phyloP scores from a whole-genome alignment of 1,139 yeast species.

The Scheffersomyces quercinus region DNA sequence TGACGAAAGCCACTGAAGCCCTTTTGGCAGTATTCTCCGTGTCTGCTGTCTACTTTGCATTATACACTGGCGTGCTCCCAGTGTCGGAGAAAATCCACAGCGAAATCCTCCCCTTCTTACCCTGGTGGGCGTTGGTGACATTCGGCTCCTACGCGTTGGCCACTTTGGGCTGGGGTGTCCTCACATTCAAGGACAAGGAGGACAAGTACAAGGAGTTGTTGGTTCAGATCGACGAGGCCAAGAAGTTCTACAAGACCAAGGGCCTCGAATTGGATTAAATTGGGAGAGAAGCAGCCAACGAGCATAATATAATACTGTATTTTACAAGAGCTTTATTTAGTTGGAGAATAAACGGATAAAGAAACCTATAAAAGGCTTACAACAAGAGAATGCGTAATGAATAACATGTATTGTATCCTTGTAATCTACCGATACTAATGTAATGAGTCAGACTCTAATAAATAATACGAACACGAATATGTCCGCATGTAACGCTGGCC shows the following conservation, averaged over 20 bases:
- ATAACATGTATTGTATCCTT: too few species aligned
- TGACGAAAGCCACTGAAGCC: conserved; percentile 75
- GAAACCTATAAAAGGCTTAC: too few species aligned
- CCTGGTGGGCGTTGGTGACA: conserved; percentile 70
- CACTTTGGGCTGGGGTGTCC: conserved; percentile 70
- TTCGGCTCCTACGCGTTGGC: conserved; percentile 76
- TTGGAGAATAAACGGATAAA: too few species aligned
- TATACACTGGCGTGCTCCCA: conserved; percentile 57
- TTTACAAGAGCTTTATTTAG: too few species aligned
- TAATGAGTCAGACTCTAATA: too few species aligned
- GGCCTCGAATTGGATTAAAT: conserved; percentile 54
- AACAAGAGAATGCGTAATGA: too few species aligned
- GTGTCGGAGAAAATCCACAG: conserved; percentile 47
- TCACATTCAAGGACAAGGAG: conserved; percentile 72
- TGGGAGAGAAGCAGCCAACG: background rate
- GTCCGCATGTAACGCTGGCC: too few species aligned
- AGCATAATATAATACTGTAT: too few species aligned
- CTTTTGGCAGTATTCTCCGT: conserved; percentile 46
- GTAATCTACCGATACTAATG: too few species aligned
- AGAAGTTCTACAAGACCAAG: conserved; percentile 54
- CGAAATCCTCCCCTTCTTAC: conserved; percentile 64
- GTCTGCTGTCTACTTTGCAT: conserved; percentile 55
- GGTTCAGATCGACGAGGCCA: conserved; percentile 67
- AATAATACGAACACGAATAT: too few species aligned
- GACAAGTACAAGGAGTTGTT: conserved; percentile 66